Percentiles rank a stretch among this genome's conserved stretches.
These are phyloP conservation scores for Lolium perenne DNA, from an alignment of 176 grass and related monocot species.

Conservation along the genomic window DNA sequence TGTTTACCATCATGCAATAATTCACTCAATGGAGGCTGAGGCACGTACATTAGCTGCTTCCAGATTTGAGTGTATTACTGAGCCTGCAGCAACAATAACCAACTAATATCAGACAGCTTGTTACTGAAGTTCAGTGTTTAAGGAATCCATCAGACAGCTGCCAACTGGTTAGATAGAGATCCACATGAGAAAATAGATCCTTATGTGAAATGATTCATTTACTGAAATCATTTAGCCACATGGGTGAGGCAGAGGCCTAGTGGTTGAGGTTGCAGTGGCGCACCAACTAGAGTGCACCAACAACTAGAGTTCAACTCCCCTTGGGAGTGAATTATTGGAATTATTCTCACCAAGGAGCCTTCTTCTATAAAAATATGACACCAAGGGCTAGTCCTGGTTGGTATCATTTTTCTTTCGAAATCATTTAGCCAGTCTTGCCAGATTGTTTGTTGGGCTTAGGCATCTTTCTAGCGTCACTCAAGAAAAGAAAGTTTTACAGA, in stretches of 20 bases:
- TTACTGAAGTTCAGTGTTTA: not conserved
- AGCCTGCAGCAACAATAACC: conserved; percentile 73
- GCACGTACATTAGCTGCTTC: conserved; percentile 71
- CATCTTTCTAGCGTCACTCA: conserved; percentile 2
- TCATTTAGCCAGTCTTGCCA: not conserved
- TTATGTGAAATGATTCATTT: conserved; percentile 13
- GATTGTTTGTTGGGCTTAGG: not conserved
- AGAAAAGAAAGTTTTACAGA: not conserved
- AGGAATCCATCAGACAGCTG: not conserved
- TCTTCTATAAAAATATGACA: too few relatives aligned
- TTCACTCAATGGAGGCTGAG: not conserved
- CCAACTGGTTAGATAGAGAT: conserved; percentile 11
- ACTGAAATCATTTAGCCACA: not conserved
- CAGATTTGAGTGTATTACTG: conserved; percentile 88
- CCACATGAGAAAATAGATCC: not conserved
- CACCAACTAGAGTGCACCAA: too few relatives aligned
- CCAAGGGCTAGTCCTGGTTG: too few relatives aligned
- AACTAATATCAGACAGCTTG: not conserved
- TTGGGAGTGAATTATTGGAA: too few relatives aligned
- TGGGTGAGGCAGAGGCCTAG: too few relatives aligned
- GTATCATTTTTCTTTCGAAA: too few relatives aligned
- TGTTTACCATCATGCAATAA: conserved; percentile 35
- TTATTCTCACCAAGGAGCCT: too few relatives aligned
- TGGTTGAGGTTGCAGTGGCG: too few relatives aligned
- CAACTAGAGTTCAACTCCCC: too few relatives aligned